phyloP scores from a whole-genome alignment of 306 rosid genomes.

The Prinsepia uniflora region DNA sequence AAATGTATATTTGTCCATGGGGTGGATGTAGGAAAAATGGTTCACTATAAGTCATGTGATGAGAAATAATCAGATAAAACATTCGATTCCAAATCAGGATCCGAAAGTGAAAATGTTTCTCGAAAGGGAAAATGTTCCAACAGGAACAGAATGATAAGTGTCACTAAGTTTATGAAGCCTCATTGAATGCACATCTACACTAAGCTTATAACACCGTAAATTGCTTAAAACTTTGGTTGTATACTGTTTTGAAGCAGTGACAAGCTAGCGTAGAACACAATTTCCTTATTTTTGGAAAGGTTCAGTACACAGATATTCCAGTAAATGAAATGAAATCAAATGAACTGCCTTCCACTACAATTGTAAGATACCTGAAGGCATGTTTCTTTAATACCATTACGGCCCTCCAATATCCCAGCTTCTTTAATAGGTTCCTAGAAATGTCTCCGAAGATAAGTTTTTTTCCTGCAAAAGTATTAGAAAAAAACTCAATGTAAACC shows the following conservation, averaged over 20 bases:
- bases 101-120: background rate
- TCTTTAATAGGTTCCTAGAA: conserved; percentile 93
- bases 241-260: background rate
- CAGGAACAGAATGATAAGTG: background rate
- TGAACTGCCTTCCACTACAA: background rate
- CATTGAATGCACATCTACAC: background rate
- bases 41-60: conserved; percentile 1
- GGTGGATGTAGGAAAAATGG: background rate
- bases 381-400: conserved; percentile 96
- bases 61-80: background rate
- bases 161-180: background rate
- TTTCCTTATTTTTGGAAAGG: background rate
- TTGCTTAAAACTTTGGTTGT: background rate
- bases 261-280: background rate
- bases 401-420: conserved; percentile 98
- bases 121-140: background rate
- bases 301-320: background rate
- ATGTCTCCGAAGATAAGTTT: conserved; percentile 10
- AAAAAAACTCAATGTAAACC: background rate
- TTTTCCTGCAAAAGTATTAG: conserved; percentile 15
- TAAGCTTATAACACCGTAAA: background rate
- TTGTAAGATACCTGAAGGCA: conserved; percentile 79
- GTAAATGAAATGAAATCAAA: background rate
- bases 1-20: background rate
- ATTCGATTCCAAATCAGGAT: conserved; percentile 1